Percentiles rank a stretch among this genome's conserved stretches.
These are phyloP conservation scores for Thozetella sp. DNA, from an alignment of 495 filamentous ascomycete genomes.

Conservation along the genomic window DNA sequence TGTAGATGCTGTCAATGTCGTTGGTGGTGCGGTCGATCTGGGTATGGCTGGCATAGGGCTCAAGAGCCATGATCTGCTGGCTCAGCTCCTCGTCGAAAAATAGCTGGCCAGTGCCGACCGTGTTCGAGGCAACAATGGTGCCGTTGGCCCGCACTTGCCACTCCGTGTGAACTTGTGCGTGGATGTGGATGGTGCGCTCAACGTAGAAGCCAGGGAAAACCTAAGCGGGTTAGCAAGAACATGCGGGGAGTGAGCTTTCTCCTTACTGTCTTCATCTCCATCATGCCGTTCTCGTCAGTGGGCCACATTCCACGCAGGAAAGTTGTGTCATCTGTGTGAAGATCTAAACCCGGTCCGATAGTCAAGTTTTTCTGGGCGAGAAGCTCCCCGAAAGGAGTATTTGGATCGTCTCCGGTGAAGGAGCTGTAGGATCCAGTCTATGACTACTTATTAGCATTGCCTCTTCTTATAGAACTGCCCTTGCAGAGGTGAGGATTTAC, in stretches of 20 bases:
- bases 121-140: conserved; percentile 8
- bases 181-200: conserved; percentile 14
- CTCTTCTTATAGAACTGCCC: neutral
- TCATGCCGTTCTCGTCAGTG: conserved; percentile 2
- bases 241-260: neutral
- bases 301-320: conserved; percentile 17
- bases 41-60: conserved; percentile 13
- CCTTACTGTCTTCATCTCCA: conserved; percentile 1
- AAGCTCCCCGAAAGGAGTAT: conserved; percentile 8
- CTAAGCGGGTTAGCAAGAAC: neutral
- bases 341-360: conserved; percentile 5
- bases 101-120: conserved; percentile 12
- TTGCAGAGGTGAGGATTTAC: neutral
- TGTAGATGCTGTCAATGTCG: neutral
- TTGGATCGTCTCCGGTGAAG: conserved; percentile 5
- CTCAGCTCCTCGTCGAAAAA: conserved; percentile 13
- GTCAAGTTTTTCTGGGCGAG: conserved; percentile 11
- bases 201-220: conserved; percentile 14
- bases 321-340: conserved; percentile 10
- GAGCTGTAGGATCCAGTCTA: conserved; percentile 12
- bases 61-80: conserved; percentile 12
- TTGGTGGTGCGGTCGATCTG: conserved; percentile 14
- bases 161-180: conserved; percentile 11
- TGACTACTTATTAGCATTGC: neutral
- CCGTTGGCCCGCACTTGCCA: conserved; percentile 12